Evolutionary conservation across 306 rosid genomes (phyloP).

Genomic region (Vigna trinervia): DNA sequence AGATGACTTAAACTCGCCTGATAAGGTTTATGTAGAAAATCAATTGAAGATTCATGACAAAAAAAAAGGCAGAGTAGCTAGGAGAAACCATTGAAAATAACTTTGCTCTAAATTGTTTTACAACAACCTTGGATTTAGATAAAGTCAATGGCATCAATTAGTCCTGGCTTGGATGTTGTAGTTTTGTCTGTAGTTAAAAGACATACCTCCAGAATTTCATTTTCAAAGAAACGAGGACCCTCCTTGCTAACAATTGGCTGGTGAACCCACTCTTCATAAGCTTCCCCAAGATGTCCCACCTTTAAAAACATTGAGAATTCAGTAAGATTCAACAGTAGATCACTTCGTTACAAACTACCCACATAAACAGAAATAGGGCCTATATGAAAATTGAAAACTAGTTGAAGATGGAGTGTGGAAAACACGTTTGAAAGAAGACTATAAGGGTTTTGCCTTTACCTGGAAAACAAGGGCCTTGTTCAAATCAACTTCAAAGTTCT

Average conservation of each 20-base stretch:
- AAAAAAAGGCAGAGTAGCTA: not conserved
- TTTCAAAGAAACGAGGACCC: slow-evolving; percentile 88
- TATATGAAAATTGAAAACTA: slow-evolving; percentile 33
- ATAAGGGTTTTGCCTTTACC: slow-evolving; percentile 51
- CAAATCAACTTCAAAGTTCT: slow-evolving; percentile 81
- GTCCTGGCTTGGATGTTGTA: slow-evolving; percentile 7
- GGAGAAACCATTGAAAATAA: slow-evolving; percentile 8
- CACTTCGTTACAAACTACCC: slow-evolving; percentile 7
- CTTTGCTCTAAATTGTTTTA: slow-evolving; percentile 15
- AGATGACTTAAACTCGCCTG: not conserved
- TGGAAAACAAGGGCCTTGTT: slow-evolving; percentile 90
- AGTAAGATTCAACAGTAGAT: slow-evolving; percentile 9
- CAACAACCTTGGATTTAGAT: not conserved
- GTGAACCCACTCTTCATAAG: slow-evolving; percentile 95
- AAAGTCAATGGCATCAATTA: slow-evolving; percentile 26
- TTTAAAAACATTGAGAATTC: slow-evolving; percentile 45
- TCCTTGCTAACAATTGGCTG: slow-evolving; percentile 90
- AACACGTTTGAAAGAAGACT: slow-evolving; percentile 11
- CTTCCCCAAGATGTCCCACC: slow-evolving; percentile 97
- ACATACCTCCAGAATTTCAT: slow-evolving; percentile 80
- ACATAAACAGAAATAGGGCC: slow-evolving; percentile 1
- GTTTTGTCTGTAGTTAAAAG: slow-evolving; percentile 24
- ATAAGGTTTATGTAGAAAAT: slow-evolving; percentile 9
- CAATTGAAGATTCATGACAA: not conserved
- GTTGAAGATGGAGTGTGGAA: slow-evolving; percentile 19